Conservation (phyloP, 2,329 filamentous ascomycete genomes). For the Coleophoma cylindrospora region DNA sequence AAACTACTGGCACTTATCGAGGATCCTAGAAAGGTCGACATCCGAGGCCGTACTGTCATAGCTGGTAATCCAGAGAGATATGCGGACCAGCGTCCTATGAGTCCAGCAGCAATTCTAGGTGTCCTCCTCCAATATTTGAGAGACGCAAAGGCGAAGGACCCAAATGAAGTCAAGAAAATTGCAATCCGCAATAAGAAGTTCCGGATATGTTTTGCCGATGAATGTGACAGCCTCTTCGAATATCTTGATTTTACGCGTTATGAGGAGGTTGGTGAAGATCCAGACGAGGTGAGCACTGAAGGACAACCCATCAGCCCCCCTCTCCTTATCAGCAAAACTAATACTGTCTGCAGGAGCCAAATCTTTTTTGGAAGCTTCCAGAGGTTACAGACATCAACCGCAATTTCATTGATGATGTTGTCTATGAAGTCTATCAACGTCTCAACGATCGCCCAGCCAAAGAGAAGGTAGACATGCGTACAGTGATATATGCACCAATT, state of each 20-base stretch:
- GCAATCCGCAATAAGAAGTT: slow-evolving; percentile 59
- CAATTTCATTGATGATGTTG: slow-evolving; percentile 51
- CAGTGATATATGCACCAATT: slow-evolving; percentile 5
- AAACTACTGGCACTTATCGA: slow-evolving; percentile 45
- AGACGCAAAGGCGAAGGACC: slow-evolving; percentile 46
- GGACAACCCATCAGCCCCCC: not conserved
- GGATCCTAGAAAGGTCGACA: slow-evolving; percentile 43
- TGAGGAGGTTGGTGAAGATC: slow-evolving; percentile 21
- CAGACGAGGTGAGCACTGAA: slow-evolving; percentile 30
- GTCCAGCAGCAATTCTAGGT: slow-evolving; percentile 47
- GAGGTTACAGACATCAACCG: slow-evolving; percentile 17
- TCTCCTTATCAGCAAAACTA: too few relatives aligned
- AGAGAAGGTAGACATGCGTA: slow-evolving; percentile 8
- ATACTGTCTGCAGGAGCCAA: slow-evolving; percentile 16
- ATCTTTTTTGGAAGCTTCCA: slow-evolving; percentile 26
- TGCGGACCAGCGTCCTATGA: slow-evolving; percentile 41
- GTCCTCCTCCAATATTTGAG: slow-evolving; percentile 54
- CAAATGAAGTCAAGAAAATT: slow-evolving; percentile 46
- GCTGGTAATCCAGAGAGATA: slow-evolving; percentile 45
- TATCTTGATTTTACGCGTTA: slow-evolving; percentile 49
- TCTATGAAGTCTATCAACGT: slow-evolving; percentile 42
- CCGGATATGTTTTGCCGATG: slow-evolving; percentile 54
- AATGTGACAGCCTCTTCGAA: slow-evolving; percentile 53
- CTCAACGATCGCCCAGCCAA: slow-evolving; percentile 12
- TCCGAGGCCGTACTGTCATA: slow-evolving; percentile 47